Base-by-base conservation (phyloP, 139 green algal genomes). In the Yamagishiella unicocca region DNA sequence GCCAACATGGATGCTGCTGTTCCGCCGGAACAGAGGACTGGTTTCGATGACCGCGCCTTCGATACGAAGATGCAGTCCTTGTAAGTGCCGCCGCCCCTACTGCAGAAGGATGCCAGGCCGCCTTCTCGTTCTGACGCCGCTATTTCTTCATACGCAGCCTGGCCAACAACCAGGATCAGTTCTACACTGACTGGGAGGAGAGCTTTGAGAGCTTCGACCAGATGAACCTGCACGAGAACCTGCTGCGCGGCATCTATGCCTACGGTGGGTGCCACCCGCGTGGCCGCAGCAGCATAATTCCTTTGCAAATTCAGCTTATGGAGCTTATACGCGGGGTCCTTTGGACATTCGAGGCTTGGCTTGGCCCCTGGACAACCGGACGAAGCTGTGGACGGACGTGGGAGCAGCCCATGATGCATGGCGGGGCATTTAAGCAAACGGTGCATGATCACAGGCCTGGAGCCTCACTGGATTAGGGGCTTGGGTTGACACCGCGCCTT, bases 241-340 rank as follows among this genome's bases (percentile, higher is more conserved):
- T 99, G 89, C 95, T 99, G 85, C 96, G 98, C 89, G 98, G 98
- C 43, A 99, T 99, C 90, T 99, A 99, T 88, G 98, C 97, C 9
- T 99, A 99, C 84, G 98, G 98, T 99, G 85, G 78, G 94, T 84
- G 12, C 5, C 50, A n/a, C n/a, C n/a, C n/a, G n/a, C n/a, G n/a
- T n/a, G n/a, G n/a, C n/a, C n/a, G n/a, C n/a, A n/a, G n/a, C n/a
- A n/a, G n/a, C n/a, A n/a, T n/a, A n/a, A n/a, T n/a, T n/a, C n/a
- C n/a, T n/a, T n/a, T n/a, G n/a, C n/a, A n/a, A n/a, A n/a, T n/a
- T n/a, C n/a, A n/a, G n/a, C n/a, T n/a, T n/a, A n/a, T n/a, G n/a
- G n/a, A n/a, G n/a, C n/a, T n/a, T n/a, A n/a, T n/a, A n/a, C n/a
- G n/a, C n/a, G n/a, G n/a, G n/a, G n/a, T n/a, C n/a, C n/a, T n/a